Evolutionary conservation across 345 rosid species (phyloP), one percentile per base, ranked within the genome.

Genomic region (Citrus trifoliata): DNA sequence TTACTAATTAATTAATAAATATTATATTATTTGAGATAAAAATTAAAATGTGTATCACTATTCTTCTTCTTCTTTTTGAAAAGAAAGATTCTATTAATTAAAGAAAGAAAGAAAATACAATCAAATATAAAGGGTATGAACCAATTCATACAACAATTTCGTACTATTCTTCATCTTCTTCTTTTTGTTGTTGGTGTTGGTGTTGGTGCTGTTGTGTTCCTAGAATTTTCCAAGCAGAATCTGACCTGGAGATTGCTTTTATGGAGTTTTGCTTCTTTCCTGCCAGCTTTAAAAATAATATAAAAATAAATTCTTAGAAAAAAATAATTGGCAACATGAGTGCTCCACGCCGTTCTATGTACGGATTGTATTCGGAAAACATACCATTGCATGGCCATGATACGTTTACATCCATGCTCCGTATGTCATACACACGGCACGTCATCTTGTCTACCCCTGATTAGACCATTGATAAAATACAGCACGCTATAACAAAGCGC

Each of bases 271-370:
- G 27, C 32, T 63, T 13, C 32, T 63, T 28, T 63, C 21, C 30
- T 22, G 60, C 32, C 67, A 10, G 65, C 27, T 59, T 6, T 6
- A 16, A 72, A 66, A 35, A 21, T 19, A 72, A 66, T 37, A 35
- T 9, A 9, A 67, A 35, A 67, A 21, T 6, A 67, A 67, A 22
- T 56, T 35, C 59, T 55, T 58, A 66, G 21, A 30, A 59, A 73
- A 73, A 33, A 66, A 76, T 73, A 83, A 80, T 80, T 62, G 68
- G 68, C n/a, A 25, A 55, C 27, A 80, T 40, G 69, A 80, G 83
- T 73, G 83, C 22, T 33, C 19, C 75, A 71, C 75, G 71, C 61
- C 61, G 82, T 60, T 46, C 73, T 32, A 64, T n/a, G 76, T 55
- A 68, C 48, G 48, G 56, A 38, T 51, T 64, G 24, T 48, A 66